Evolutionary conservation across 768 basidiomycete genomes (phyloP).

Genomic region (Ephemerocybe angulata): DNA sequence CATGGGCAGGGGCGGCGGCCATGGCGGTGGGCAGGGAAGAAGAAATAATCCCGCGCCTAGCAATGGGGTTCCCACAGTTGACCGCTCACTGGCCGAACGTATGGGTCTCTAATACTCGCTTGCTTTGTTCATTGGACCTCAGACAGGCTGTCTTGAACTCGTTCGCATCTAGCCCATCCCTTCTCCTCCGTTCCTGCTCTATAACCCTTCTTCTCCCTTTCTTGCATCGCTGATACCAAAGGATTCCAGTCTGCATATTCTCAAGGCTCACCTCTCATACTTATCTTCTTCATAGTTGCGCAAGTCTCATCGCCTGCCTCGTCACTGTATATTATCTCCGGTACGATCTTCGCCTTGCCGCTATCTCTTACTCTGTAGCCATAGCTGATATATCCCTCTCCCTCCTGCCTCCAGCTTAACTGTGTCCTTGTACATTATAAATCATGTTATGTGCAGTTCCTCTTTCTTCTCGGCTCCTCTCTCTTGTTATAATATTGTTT

Average conservation of each 20-base stretch:
- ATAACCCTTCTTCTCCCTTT: background rate
- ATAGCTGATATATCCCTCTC: slow-evolving; percentile 20
- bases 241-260: slow-evolving; percentile 1
- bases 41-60: slow-evolving; percentile 6
- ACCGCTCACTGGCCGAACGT: slow-evolving; percentile 84
- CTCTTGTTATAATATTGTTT: slow-evolving; percentile 3
- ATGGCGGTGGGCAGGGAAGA: slow-evolving; percentile 29
- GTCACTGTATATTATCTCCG: slow-evolving; percentile 22
- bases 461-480: background rate
- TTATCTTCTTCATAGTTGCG: too few relatives aligned
- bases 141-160: too few relatives aligned
- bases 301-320: too few relatives aligned
- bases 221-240: background rate
- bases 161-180: background rate
- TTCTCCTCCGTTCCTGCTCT: background rate
- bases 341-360: slow-evolving; percentile 20
- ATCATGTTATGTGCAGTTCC: background rate
- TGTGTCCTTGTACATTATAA: slow-evolving; percentile 9
- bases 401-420: slow-evolving; percentile 10
- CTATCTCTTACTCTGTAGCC: slow-evolving; percentile 19
- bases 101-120: slow-evolving; percentile 58
- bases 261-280: slow-evolving; percentile 8
- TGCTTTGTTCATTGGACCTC: background rate
- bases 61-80: slow-evolving; percentile 19
- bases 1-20: slow-evolving; percentile 25